Conservation (phyloP, 192 early-diverging fungal genomes). For the Coemansia sp. region DNA sequence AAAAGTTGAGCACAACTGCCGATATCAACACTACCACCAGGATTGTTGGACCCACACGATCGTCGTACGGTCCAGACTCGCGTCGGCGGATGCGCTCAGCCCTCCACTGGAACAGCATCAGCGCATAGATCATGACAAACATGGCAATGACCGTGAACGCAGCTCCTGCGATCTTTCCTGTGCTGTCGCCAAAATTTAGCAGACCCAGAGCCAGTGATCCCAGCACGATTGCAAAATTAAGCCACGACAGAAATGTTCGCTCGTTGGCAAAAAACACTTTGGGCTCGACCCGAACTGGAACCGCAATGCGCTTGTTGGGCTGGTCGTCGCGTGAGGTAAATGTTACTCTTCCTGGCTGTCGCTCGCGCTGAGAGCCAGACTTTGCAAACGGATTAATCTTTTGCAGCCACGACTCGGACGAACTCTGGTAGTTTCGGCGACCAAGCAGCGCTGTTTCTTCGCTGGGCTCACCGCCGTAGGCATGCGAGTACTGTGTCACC, state of each 20-base stretch:
- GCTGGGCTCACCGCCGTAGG: constrained; percentile 13
- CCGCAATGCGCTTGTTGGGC: constrained; percentile 67
- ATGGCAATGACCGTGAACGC: constrained; percentile 73
- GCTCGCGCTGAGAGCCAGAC: neutral
- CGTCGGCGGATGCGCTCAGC: constrained; percentile 67
- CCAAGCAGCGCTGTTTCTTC: constrained; percentile 40
- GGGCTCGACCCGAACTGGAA: constrained; percentile 79
- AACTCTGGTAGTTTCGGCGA: neutral
- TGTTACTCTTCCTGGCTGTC: constrained; percentile 12
- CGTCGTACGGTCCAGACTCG: constrained; percentile 75
- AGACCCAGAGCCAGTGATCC: constrained; percentile 75
- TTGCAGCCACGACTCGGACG: constrained; percentile 27
- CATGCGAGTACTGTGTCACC: constrained; percentile 26
- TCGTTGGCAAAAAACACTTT: constrained; percentile 97
- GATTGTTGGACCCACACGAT: constrained; percentile 40
- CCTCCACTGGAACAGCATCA: constrained; percentile 74
- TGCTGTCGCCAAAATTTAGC: constrained; percentile 79
- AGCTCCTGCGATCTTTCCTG: constrained; percentile 66
- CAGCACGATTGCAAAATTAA: constrained; percentile 78
- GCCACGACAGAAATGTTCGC: constrained; percentile 88
- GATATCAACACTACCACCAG: constrained; percentile 62
- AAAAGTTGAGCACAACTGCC: constrained; percentile 74
- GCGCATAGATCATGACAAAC: constrained; percentile 76
- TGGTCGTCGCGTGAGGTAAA: constrained; percentile 29
- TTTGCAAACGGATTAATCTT: constrained; percentile 33